Percentiles rank a stretch among this genome's conserved stretches.
Evolutionary conservation across 768 basidiomycete genomes (phyloP).

Genomic region (Tephrocybe sp.): DNA sequence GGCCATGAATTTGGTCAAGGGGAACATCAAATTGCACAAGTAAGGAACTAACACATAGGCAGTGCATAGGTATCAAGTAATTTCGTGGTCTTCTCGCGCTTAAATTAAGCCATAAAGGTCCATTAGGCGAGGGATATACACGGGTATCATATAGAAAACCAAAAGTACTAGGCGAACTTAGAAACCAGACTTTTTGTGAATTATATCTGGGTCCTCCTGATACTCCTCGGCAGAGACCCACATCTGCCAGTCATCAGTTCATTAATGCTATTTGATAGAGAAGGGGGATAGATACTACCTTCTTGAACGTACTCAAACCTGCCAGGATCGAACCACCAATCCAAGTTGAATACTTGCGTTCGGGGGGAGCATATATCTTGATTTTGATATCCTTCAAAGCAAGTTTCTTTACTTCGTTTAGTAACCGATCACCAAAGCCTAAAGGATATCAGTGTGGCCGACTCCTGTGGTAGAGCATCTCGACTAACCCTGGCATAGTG

Average conservation of each 20-base stretch:
- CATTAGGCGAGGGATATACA: constrained; percentile 18
- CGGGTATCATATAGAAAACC: constrained; percentile 28
- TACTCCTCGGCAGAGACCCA: constrained; percentile 99
- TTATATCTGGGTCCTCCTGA: constrained; percentile 98
- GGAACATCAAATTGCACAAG: too few relatives aligned
- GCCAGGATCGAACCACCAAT: constrained; percentile 97
- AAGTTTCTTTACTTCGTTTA: constrained; percentile 96
- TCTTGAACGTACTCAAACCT: constrained; percentile 95
- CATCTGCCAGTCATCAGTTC: constrained; percentile 60
- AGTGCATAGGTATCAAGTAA: too few relatives aligned
- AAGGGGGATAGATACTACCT: constrained; percentile 49
- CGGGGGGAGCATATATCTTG: constrained; percentile 99
- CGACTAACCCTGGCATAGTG: constrained; percentile 82
- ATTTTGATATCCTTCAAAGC: constrained; percentile 97
- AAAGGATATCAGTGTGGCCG: constrained; percentile 9
- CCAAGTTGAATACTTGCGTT: constrained; percentile 97
- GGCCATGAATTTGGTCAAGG: too few relatives aligned
- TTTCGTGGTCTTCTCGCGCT: too few relatives aligned
- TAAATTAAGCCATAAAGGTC: background rate
- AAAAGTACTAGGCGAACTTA: constrained; percentile 31
- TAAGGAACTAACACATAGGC: too few relatives aligned
- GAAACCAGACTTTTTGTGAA: constrained; percentile 93
- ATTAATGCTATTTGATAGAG: constrained; percentile 11
- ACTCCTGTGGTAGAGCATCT: background rate
- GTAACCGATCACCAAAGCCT: constrained; percentile 94